A percentile compares a stretch with the other conserved stretches of the same genome.
These are phyloP conservation scores for Allodekkera sacchari DNA, from an alignment of 805 yeast genomes.

Conservation along the genomic window DNA sequence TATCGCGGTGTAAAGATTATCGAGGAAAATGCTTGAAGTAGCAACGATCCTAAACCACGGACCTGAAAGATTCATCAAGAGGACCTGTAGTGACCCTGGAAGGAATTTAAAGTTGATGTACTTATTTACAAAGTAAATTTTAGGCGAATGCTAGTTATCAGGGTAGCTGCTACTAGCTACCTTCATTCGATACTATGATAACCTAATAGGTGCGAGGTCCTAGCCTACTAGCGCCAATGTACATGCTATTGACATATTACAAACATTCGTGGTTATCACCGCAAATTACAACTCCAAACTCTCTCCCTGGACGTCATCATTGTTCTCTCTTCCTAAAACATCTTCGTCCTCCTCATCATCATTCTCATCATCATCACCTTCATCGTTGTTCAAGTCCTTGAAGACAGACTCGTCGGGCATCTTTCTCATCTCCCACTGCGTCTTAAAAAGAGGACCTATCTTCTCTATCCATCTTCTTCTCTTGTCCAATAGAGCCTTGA, in stretches of 20 bases:
- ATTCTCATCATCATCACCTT: constrained; percentile 19
- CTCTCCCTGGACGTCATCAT: constrained; percentile 11
- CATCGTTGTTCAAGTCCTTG: constrained; percentile 19
- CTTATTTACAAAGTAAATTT: no score
- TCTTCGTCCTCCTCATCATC: constrained; percentile 17
- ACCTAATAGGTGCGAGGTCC: no score
- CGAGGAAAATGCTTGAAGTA: no score
- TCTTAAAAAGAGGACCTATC: constrained; percentile 78
- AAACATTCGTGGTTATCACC: not conserved
- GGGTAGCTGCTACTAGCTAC: no score
- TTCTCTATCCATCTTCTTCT: constrained; percentile 80
- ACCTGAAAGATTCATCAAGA: no score
- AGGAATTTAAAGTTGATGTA: no score
- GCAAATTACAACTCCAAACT: constrained; percentile 7
- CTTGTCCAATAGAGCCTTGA: constrained; percentile 75
- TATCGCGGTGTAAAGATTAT: no score
- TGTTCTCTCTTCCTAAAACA: constrained; percentile 11
- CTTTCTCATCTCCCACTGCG: constrained; percentile 62
- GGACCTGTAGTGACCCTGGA: no score
- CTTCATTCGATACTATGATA: no score
- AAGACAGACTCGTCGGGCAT: constrained; percentile 63
- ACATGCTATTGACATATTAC: not conserved
- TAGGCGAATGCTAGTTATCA: no score
- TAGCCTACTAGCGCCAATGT: no score
- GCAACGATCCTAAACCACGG: no score